Evolutionary conservation across 345 rosid genomes (phyloP).

Genomic region (Acer negundo): DNA sequence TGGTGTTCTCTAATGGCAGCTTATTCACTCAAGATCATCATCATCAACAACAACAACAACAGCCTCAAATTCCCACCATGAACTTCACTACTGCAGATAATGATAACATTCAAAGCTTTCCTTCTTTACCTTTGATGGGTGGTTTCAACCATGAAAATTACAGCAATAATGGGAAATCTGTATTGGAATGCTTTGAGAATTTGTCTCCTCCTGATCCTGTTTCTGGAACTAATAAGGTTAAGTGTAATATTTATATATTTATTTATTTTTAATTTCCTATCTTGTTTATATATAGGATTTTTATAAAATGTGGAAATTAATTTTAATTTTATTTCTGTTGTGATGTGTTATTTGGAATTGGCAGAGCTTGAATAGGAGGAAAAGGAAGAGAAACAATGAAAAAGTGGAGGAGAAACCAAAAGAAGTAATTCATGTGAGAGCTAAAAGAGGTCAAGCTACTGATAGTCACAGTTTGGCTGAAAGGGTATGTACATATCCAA

Average conservation of each 20-base stretch:
- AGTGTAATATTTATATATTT: neutral
- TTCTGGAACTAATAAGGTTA: conserved; percentile 27
- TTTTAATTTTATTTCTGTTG: neutral
- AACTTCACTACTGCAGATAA: conserved; percentile 20
- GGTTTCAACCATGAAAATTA: neutral
- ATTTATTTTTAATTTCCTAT: too few species aligned
- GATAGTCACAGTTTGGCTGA: conserved; percentile 75
- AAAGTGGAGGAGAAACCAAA: conserved; percentile 28
- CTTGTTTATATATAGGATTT: neutral
- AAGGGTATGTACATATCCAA: conserved; percentile 38
- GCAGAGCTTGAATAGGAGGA: conserved; percentile 29
- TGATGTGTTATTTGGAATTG: conserved; percentile 13
- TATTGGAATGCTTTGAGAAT: conserved; percentile 2
- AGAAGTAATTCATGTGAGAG: conserved; percentile 68
- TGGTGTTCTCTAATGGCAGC: conserved; percentile 38
- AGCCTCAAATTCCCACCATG: conserved; percentile 23
- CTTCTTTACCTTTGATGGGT: neutral
- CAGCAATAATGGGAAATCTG: neutral
- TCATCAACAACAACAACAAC: conserved; percentile 20
- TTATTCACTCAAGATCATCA: conserved; percentile 22
- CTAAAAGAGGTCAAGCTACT: conserved; percentile 79
- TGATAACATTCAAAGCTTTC: conserved; percentile 15
- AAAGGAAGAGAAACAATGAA: conserved; percentile 37
- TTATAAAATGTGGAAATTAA: too few species aligned
- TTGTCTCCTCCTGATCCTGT: conserved; percentile 15